Evolutionary conservation across 2,329 filamentous ascomycete genomes (phyloP).

Genomic region (Alternaria arbusti): DNA sequence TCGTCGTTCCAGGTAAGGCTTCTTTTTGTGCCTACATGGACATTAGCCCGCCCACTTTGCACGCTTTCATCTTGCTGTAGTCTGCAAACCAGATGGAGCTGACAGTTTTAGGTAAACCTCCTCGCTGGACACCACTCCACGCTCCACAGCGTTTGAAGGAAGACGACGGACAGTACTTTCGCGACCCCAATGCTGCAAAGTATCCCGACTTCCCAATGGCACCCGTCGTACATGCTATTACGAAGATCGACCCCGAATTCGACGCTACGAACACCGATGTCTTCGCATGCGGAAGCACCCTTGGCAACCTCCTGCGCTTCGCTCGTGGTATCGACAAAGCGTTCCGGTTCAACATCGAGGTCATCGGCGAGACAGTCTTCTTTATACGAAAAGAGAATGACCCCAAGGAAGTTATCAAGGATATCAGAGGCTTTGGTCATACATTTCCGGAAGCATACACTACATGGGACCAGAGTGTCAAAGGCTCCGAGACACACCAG

Average conservation of each 20-base stretch:
- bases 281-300: conserved; percentile 65
- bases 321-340: conserved; percentile 51
- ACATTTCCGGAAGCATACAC: conserved; percentile 72
- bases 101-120: conserved; percentile 54
- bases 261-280: conserved; percentile 56
- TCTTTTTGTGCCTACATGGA: background rate
- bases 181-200: conserved; percentile 61
- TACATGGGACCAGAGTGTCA: conserved; percentile 63
- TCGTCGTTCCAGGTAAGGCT: conserved; percentile 42
- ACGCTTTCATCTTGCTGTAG: background rate
- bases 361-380: conserved; percentile 65
- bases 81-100: background rate
- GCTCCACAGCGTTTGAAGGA: conserved; percentile 44
- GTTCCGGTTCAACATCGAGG: conserved; percentile 67
- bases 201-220: conserved; percentile 60
- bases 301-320: conserved; percentile 68
- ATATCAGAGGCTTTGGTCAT: conserved; percentile 68
- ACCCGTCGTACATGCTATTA: conserved; percentile 55
- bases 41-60: background rate
- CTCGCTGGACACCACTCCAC: conserved; percentile 57
- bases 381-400: conserved; percentile 68
- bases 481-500: conserved; percentile 66
- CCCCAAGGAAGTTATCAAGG: conserved; percentile 62
- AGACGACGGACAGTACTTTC: conserved; percentile 60
- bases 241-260: conserved; percentile 50